phyloP scores from a whole-genome alignment of 2,329 filamentous ascomycete genomes.

The Chalaropsis ovoidea region DNA sequence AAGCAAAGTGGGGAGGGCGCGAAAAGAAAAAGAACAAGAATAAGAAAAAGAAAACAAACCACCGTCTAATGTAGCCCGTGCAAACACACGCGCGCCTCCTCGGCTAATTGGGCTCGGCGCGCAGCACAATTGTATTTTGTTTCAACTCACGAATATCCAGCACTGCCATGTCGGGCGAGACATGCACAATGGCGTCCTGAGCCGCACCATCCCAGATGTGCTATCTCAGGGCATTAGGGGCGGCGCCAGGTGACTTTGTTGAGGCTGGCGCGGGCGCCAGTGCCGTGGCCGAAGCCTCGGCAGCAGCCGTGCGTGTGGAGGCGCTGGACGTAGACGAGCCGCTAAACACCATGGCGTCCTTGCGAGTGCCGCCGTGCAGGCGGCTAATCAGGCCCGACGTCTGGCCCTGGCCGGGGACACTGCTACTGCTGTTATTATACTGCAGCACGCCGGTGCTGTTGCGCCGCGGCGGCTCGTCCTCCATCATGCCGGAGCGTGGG shows the following conservation, averaged over 20 bases:
- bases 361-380: conserved; percentile 1
- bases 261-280: neutral
- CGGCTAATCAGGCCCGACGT: conserved; percentile 17
- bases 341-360: neutral
- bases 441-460: conserved; percentile 18
- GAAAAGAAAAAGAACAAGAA: conserved; percentile 9
- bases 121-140: conserved; percentile 21
- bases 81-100: no score
- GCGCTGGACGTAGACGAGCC: neutral
- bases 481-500: conserved; percentile 21
- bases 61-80: neutral
- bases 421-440: neutral
- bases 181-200: conserved; percentile 14
- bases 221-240: conserved; percentile 16
- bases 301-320: neutral
- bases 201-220: conserved; percentile 22
- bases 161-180: conserved; percentile 19
- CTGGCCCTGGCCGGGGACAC: neutral
- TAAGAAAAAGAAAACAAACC: conserved; percentile 1
- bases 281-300: neutral
- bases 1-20: neutral
- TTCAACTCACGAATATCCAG: conserved; percentile 17
- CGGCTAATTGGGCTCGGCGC: neutral
- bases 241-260: no score
- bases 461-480: conserved; percentile 19